phyloP scores from a whole-genome alignment of 2,329 filamentous ascomycete species.

The Fusarium sp. region DNA sequence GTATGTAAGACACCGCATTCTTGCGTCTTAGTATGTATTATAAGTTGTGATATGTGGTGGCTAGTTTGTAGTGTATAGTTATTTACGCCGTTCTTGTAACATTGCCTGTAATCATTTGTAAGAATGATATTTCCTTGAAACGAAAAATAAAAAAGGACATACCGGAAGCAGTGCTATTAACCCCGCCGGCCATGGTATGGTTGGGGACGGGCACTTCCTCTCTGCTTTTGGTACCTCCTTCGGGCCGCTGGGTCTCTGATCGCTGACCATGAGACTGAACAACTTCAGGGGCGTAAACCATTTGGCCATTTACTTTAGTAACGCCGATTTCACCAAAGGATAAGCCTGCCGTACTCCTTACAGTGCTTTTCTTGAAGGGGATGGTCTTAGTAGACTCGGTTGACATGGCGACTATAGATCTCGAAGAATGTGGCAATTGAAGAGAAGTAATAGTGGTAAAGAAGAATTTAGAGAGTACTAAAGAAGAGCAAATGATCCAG shows the following conservation, averaged over 20 bases:
- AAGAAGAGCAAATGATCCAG: not conserved
- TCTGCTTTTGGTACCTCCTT: not conserved
- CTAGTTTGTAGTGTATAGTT: too few species aligned
- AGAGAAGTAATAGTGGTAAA: not conserved
- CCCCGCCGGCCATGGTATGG: not conserved
- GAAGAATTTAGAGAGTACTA: rapidly evolving
- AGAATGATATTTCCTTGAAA: not conserved
- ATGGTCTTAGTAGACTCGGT: not conserved
- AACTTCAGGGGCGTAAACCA: not conserved
- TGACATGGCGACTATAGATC: not conserved
- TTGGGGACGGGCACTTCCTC: rapidly evolving
- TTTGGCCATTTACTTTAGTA: not conserved
- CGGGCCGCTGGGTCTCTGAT: not conserved
- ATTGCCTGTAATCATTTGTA: not conserved
- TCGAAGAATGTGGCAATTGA: not conserved
- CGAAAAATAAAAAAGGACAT: not conserved
- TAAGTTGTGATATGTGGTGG: too few species aligned
- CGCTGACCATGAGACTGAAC: not conserved
- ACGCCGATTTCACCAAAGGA: not conserved
- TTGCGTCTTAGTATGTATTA: too few species aligned
- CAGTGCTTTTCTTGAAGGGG: not conserved
- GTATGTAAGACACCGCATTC: too few species aligned
- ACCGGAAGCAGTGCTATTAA: not conserved
- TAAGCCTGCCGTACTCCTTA: not conserved
- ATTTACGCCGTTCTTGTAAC: too few species aligned